Conservation (phyloP, 2,329 filamentous ascomycete species). For the Lasiodiplodia hormozganensis region DNA sequence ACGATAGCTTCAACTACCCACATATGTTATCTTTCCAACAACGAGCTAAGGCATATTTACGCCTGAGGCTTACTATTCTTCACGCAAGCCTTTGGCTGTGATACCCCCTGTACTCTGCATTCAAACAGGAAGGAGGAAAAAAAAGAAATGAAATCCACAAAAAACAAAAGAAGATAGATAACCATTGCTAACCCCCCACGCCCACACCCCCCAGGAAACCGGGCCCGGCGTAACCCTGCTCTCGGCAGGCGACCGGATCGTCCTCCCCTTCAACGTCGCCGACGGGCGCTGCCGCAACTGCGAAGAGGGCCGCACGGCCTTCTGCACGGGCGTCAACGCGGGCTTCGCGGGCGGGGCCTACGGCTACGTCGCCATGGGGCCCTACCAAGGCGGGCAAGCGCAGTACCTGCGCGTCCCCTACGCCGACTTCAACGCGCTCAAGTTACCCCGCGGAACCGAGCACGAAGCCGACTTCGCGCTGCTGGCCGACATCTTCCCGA, state of each 20-base stretch:
- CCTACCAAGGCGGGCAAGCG: conserved; percentile 64
- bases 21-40: too few species aligned
- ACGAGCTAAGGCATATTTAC: too few species aligned
- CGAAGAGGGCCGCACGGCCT: conserved; percentile 69
- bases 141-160: too few species aligned
- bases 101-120: too few species aligned
- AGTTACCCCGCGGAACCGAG: conserved; percentile 66
- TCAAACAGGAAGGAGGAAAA: too few species aligned
- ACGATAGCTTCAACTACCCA: too few species aligned
- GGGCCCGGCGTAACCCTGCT: conserved; percentile 66
- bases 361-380: conserved; percentile 68
- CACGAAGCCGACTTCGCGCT: conserved; percentile 67
- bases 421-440: conserved; percentile 71
- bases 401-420: conserved; percentile 71
- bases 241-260: conserved; percentile 68
- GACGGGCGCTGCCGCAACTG: conserved; percentile 69
- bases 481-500: conserved; percentile 58
- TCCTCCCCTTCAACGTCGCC: conserved; percentile 71
- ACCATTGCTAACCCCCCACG: background rate
- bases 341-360: conserved; percentile 67
- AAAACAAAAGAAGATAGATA: too few species aligned
- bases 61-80: too few species aligned
- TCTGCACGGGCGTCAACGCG: conserved; percentile 69
- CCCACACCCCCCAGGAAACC: conserved; percentile 47
- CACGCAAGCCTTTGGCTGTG: too few species aligned